Conservation (phyloP, 176 grass and related monocot genomes). For the Avena insularis region DNA sequence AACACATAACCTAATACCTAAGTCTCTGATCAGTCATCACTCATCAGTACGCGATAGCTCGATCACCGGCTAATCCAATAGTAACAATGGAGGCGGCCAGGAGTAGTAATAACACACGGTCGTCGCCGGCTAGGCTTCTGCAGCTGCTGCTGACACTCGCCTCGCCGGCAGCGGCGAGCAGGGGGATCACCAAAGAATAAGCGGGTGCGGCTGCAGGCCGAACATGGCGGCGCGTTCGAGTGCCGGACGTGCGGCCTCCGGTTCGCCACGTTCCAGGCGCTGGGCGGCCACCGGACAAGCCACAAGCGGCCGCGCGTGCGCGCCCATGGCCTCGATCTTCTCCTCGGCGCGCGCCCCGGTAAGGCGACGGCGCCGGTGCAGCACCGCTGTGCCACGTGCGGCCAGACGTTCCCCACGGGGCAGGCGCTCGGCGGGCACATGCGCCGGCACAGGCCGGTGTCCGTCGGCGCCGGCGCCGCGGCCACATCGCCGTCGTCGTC, state of each 20-base stretch:
- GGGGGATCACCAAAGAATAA: slow-evolving; percentile 40
- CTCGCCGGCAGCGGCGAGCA: slow-evolving; percentile 38
- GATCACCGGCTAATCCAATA: neutral
- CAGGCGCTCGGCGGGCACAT: slow-evolving; percentile 76
- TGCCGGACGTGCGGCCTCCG: slow-evolving; percentile 65
- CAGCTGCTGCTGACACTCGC: slow-evolving; percentile 23
- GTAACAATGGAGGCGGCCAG: neutral
- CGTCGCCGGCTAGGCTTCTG: neutral
- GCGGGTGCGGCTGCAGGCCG: neutral
- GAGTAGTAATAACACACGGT: too few relatives aligned
- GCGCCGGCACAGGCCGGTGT: slow-evolving; percentile 42
- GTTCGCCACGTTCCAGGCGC: slow-evolving; percentile 67
- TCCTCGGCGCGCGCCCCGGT: slow-evolving; percentile 20
- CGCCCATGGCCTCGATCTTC: slow-evolving; percentile 47
- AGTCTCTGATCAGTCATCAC: neutral
- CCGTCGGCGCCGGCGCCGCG: neutral
- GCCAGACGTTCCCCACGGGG: slow-evolving; percentile 47
- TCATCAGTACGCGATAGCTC: neutral
- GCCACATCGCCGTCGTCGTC: neutral
- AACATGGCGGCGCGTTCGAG: slow-evolving; percentile 40
- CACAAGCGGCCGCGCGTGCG: slow-evolving; percentile 62
- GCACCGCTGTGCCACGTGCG: slow-evolving; percentile 57
- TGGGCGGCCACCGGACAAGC: slow-evolving; percentile 76
- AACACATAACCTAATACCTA: neutral
- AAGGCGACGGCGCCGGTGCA: neutral